A percentile compares a stretch with the other conserved stretches of the same genome.
Evolutionary conservation across 2,329 filamentous ascomycete genomes (phyloP).

Genomic region (Metarhizium robertsii): DNA sequence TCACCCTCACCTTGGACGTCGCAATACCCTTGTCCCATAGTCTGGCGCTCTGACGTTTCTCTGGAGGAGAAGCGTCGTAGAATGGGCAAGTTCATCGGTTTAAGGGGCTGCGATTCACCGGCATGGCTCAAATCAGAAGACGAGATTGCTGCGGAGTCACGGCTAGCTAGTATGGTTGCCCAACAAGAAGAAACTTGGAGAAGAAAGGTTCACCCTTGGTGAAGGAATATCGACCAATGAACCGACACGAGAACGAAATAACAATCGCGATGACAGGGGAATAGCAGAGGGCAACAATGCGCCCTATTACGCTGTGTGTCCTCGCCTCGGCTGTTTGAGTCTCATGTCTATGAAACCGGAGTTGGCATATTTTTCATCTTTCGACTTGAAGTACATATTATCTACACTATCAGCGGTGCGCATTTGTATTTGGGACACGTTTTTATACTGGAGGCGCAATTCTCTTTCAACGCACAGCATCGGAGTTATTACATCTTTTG

Average conservation of each 20-base stretch:
- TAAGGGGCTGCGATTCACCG: constrained; percentile 45
- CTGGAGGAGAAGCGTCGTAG: constrained; percentile 62
- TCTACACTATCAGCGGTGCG: constrained; percentile 4
- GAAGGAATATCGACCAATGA: neutral
- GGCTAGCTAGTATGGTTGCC: constrained; percentile 22
- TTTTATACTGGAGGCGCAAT: neutral
- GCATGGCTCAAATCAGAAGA: constrained; percentile 32
- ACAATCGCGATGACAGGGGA: neutral
- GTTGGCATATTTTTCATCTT: neutral
- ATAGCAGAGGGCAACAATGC: constrained; percentile 2
- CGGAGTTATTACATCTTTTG: neutral
- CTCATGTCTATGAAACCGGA: neutral
- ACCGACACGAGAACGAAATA: neutral
- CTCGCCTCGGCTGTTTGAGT: neutral
- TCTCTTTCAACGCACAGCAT: constrained; percentile 6
- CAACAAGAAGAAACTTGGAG: constrained; percentile 37
- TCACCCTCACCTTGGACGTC: constrained; percentile 43
- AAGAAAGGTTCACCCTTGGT: constrained; percentile 32
- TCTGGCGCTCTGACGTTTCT: constrained; percentile 44
- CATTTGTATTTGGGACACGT: neutral
- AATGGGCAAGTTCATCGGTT: constrained; percentile 65
- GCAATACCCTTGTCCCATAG: constrained; percentile 60
- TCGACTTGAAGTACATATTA: constrained; percentile 1
- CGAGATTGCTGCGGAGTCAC: constrained; percentile 35
- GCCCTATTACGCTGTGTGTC: neutral